Conservation (phyloP, 352 stramenopile genomes). For the Phytophthora pinifolia region DNA sequence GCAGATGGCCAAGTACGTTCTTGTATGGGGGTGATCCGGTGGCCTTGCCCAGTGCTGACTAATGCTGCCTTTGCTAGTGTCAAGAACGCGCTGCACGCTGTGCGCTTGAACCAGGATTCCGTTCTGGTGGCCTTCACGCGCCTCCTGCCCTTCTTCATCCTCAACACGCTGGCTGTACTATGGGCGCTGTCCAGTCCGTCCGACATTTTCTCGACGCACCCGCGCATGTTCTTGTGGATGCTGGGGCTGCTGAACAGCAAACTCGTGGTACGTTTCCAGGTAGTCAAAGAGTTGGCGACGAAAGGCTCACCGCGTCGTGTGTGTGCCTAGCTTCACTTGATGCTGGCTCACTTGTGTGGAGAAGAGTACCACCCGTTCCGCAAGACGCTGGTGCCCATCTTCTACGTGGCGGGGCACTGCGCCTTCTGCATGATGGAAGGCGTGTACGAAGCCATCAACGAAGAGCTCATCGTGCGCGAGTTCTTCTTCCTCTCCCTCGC, state of each 20-base stretch:
- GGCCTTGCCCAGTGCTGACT: conserved; percentile 1
- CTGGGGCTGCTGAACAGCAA: conserved; percentile 88
- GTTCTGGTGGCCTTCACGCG: conserved; percentile 81
- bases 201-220: conserved; percentile 73
- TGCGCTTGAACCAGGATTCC: conserved; percentile 68
- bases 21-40: not conserved
- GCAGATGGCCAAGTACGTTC: conserved; percentile 74
- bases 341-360: conserved; percentile 84
- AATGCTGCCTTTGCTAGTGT: conserved; percentile 57
- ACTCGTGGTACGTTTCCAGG: conserved; percentile 67
- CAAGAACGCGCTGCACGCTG: conserved; percentile 70
- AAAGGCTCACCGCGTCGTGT: no score
- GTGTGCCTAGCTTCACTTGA: no score
- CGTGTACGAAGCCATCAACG: conserved; percentile 83
- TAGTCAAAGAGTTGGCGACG: no score
- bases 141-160: conserved; percentile 67
- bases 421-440: conserved; percentile 82
- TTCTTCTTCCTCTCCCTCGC: conserved; percentile 89
- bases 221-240: conserved; percentile 87
- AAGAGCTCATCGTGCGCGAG: conserved; percentile 81
- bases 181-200: conserved; percentile 77
- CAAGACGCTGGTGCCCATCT: conserved; percentile 90
- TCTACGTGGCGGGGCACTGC: conserved; percentile 85
- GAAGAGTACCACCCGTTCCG: conserved; percentile 90
- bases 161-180: conserved; percentile 67